Evolutionary conservation across 768 basidiomycete species (phyloP).

Genomic region (Hygrocybe coccinea): DNA sequence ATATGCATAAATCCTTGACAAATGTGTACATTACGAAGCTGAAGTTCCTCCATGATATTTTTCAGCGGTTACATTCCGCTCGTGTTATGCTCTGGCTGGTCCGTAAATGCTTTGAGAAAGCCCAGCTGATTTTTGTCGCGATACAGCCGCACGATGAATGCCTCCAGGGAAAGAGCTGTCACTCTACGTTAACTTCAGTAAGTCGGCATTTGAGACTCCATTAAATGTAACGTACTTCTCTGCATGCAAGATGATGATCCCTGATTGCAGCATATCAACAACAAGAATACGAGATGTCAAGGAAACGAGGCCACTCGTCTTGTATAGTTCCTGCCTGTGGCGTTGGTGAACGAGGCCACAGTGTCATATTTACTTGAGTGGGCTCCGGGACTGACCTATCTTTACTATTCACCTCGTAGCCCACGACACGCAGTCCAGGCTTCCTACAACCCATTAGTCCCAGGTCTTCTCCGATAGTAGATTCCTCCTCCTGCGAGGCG

Average conservation of each 20-base stretch:
- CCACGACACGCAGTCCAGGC: constrained; percentile 78
- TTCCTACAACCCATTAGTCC: constrained; percentile 86
- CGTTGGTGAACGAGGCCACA: background rate
- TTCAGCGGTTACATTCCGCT: constrained; percentile 87
- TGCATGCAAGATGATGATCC: constrained; percentile 84
- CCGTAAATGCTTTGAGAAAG: constrained; percentile 95
- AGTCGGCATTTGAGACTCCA: background rate
- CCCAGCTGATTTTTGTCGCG: constrained; percentile 85
- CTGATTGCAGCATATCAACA: constrained; percentile 88
- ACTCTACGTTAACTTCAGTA: constrained; percentile 47
- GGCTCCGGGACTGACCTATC: constrained; percentile 56
- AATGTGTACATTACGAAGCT: constrained; percentile 82
- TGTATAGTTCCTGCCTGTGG: constrained; percentile 76
- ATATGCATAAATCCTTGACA: constrained; percentile 67
- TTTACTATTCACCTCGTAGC: constrained; percentile 71
- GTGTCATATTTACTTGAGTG: too few species aligned
- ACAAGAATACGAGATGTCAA: constrained; percentile 92
- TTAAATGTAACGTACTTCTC: constrained; percentile 86
- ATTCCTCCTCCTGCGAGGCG: constrained; percentile 80
- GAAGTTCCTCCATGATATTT: constrained; percentile 89
- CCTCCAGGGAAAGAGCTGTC: constrained; percentile 77
- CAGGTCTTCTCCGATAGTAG: constrained; percentile 87
- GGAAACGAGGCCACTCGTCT: constrained; percentile 81
- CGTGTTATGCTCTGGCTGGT: constrained; percentile 93
- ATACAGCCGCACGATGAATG: constrained; percentile 88